Base-by-base conservation (phyloP, 1,139 yeast species). In the Pichia sp. region DNA sequence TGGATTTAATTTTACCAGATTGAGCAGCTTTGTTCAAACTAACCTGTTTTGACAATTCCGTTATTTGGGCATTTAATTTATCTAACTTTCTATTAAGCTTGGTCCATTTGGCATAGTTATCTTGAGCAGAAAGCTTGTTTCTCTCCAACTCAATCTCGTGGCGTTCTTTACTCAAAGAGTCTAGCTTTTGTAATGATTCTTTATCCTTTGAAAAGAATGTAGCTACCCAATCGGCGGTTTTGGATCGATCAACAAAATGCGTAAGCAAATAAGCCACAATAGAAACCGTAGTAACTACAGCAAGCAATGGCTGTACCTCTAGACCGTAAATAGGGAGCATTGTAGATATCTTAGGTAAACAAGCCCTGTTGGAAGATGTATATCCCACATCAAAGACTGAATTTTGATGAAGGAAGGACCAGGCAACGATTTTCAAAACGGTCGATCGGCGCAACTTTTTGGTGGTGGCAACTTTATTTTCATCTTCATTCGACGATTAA, bases 31-130 rank as follows among this genome's bases (percentile, higher is more conserved):
- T 42, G 3, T 72, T 69, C 51, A 83, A 67, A n/a, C 58, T 54
- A 4, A 73, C 64, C 58, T 75, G 75, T 42, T 72, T 69, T 6
- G 67, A 56, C 3, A 72, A 5, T 38, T 22, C 36, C 10, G 45
- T 64, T 47, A 86, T 70, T 56, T 85, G 81, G 13, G 70, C 73
- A 49, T 75, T 73, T 51, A 87, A 66, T 56, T 79, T 77, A 57
- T 85, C 91, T 54, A 77, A 71, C 61, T 77, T 79, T 48, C 99
- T 77, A 62, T 89, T 91, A 58, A 91, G 75, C 67, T 89, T 89
- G 3, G 98, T 95, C 99, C 99, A 93, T 62, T 80, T 84, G 46
- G 98, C 97, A 67, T 91, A 93, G 62, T 93, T 84, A 65, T 93
- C 97, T 67, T 91, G 97, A 7, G 97, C 95, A 56, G 90, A 81